Conservation (phyloP, 1,139 yeast species). For the Candida tetrigidarum region DNA sequence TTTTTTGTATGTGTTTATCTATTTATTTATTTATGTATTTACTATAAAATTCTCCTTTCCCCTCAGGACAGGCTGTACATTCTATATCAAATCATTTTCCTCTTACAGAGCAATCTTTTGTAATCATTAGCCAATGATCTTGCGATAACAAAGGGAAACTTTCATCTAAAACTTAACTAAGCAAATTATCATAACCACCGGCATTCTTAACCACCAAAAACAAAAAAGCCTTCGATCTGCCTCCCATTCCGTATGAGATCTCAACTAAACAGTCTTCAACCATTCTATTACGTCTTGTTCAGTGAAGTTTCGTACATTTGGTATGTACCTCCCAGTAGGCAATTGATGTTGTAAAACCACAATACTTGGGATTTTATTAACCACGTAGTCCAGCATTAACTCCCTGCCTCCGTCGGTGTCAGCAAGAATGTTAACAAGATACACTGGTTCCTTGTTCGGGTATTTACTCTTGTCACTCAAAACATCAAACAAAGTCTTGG, state of each 20-base stretch:
- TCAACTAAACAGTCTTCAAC: slow-evolving; percentile 34
- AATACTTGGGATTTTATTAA: slow-evolving; percentile 62
- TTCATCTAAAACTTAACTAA: neutral
- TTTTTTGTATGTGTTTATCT: no score
- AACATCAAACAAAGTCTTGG: slow-evolving; percentile 64
- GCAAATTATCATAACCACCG: neutral
- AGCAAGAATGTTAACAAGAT: slow-evolving; percentile 70
- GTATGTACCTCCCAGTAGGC: slow-evolving; percentile 56
- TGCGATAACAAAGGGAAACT: neutral
- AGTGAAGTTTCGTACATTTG: slow-evolving; percentile 47
- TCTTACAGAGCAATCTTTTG: no score
- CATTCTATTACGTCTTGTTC: slow-evolving; percentile 60
- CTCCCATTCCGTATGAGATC: neutral
- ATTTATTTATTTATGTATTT: no score
- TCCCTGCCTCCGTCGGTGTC: slow-evolving; percentile 68
- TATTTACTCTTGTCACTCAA: slow-evolving; percentile 53
- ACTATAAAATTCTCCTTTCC: neutral
- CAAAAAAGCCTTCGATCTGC: neutral
- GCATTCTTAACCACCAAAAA: neutral
- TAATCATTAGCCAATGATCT: neutral
- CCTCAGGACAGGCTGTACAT: slow-evolving; percentile 5
- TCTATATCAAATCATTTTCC: neutral
- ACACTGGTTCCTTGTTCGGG: slow-evolving; percentile 46
- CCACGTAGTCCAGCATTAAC: slow-evolving; percentile 60
- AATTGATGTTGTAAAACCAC: slow-evolving; percentile 71